Conservation (phyloP, 257 asterid species). For the Capsicum rhomboideum region DNA sequence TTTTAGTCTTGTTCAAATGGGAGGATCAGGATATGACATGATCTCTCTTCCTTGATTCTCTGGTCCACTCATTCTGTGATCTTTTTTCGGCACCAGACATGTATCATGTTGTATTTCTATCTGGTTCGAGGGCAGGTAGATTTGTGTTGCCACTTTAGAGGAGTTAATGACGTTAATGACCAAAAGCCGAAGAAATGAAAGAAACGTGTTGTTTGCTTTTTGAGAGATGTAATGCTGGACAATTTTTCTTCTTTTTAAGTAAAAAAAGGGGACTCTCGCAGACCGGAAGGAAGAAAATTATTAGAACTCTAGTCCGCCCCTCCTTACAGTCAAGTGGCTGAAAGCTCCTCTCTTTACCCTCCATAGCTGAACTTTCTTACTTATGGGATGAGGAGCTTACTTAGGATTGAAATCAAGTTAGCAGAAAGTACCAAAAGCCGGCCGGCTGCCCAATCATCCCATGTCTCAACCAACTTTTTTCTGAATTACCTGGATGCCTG, state of each 20-base stretch:
- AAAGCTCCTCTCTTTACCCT: no score
- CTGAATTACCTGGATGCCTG: no score
- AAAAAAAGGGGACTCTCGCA: no score
- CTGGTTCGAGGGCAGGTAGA: background rate
- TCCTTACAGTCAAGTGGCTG: no score
- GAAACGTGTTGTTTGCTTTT: background rate
- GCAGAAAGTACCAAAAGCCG: no score
- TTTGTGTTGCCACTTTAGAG: background rate
- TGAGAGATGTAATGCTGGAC: background rate
- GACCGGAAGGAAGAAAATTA: no score
- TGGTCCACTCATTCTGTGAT: background rate
- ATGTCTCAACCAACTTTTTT: no score
- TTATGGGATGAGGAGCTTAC: no score
- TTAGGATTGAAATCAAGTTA: no score
- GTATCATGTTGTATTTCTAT: background rate
- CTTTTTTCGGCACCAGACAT: background rate
- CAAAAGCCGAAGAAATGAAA: background rate
- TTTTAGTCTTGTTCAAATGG: background rate
- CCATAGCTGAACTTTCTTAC: no score
- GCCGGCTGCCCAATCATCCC: no score
- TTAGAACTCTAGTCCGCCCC: no score
- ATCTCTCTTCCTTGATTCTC: background rate
- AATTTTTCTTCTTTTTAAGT: background rate
- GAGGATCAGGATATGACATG: background rate
- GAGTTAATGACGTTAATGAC: background rate